Conservation (phyloP, 805 yeast genomes). For the Clavispora fructus region DNA sequence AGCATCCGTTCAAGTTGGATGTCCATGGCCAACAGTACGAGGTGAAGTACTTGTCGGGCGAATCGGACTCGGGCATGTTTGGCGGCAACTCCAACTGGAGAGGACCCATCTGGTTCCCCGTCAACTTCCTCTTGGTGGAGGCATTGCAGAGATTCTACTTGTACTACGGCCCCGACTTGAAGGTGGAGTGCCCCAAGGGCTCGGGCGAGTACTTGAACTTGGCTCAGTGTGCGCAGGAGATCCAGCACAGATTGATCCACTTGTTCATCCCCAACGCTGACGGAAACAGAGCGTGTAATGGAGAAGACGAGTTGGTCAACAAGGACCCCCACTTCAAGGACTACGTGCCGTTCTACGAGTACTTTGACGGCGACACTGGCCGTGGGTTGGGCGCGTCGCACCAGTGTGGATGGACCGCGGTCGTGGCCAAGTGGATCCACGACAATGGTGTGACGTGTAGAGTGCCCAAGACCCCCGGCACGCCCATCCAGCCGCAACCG, state of each 20-base stretch:
- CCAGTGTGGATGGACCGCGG: slow-evolving; percentile 95
- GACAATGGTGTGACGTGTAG: slow-evolving; percentile 75
- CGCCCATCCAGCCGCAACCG: slow-evolving; percentile 12
- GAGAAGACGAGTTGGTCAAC: slow-evolving; percentile 50
- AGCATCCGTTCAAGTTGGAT: slow-evolving; percentile 78
- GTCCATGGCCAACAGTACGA: slow-evolving; percentile 70
- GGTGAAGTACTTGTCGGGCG: slow-evolving; percentile 79
- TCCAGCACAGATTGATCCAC: slow-evolving; percentile 79
- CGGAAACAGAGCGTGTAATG: slow-evolving; percentile 74
- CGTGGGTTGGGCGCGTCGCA: slow-evolving; percentile 91
- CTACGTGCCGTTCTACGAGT: slow-evolving; percentile 75
- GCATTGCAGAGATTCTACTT: slow-evolving; percentile 80
- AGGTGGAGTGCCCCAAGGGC: slow-evolving; percentile 84
- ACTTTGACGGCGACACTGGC: slow-evolving; percentile 91
- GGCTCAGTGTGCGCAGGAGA: slow-evolving; percentile 86
- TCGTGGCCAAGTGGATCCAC: slow-evolving; percentile 87
- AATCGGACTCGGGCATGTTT: slow-evolving; percentile 87
- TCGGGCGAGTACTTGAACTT: slow-evolving; percentile 71
- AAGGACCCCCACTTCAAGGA: slow-evolving; percentile 70
- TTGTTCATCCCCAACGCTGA: slow-evolving; percentile 65
- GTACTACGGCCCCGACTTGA: slow-evolving; percentile 81
- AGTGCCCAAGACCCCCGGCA: slow-evolving; percentile 29
- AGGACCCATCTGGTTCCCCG: slow-evolving; percentile 97
- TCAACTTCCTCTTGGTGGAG: slow-evolving; percentile 79
- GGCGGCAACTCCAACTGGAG: slow-evolving; percentile 98